Conservation (phyloP, 1,284 basidiomycete genomes). For the Xerocomus nothofagi region DNA sequence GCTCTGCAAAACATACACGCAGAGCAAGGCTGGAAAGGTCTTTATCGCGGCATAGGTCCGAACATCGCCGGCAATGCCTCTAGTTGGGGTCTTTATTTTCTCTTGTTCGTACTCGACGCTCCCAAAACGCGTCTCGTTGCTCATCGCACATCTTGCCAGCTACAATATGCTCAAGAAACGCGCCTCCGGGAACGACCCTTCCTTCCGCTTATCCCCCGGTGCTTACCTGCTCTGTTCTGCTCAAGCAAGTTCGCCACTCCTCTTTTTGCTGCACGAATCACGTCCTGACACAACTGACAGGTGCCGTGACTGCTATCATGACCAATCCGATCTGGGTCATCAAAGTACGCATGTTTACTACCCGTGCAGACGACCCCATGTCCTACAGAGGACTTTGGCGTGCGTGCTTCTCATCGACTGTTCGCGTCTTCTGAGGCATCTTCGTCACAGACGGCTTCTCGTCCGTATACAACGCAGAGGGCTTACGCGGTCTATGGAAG, state of each 20-base stretch:
- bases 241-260: conserved; percentile 81
- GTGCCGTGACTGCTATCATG: conserved; percentile 89
- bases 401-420: conserved; percentile 41
- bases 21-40: conserved; percentile 78
- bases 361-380: conserved; percentile 58
- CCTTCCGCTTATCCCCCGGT: conserved; percentile 65
- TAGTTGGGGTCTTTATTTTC: conserved; percentile 97
- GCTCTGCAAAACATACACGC: conserved; percentile 75
- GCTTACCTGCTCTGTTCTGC: conserved; percentile 90
- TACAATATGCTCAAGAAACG: conserved; percentile 94
- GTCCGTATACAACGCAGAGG: conserved; percentile 72
- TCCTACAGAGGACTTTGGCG: conserved; percentile 82
- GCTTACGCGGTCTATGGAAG: conserved; percentile 79
- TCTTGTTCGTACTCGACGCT: conserved; percentile 64
- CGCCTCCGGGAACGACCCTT: conserved; percentile 58
- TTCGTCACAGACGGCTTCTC: conserved; percentile 68
- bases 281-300: conserved; percentile 43
- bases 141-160: conserved; percentile 42
- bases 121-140: not conserved
- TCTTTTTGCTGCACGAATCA: conserved; percentile 7
- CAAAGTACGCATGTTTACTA: conserved; percentile 97
- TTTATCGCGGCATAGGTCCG: conserved; percentile 89
- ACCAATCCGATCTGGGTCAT: conserved; percentile 99
- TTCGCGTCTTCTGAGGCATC: not conserved
- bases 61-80: conserved; percentile 97